These are phyloP conservation scores for Nakazawaea ambrosiae DNA, from an alignment of 805 yeast species.

Conservation along the genomic window DNA sequence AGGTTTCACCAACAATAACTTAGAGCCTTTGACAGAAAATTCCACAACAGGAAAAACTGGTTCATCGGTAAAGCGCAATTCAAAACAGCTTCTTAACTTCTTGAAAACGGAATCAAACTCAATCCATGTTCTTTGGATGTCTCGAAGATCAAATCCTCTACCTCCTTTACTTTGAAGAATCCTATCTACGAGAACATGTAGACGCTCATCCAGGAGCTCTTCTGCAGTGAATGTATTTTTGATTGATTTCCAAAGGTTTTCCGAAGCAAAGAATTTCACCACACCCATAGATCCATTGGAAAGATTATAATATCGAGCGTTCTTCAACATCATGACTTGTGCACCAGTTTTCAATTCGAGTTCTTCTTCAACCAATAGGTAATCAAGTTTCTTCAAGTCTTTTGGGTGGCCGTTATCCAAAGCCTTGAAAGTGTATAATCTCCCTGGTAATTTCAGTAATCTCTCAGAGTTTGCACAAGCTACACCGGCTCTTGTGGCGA, in stretches of 20 bases:
- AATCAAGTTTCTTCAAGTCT: conserved; percentile 31
- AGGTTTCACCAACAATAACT: conserved; percentile 22
- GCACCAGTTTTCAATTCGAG: conserved; percentile 72
- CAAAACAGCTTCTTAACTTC: conserved; percentile 17
- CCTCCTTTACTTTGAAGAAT: not conserved
- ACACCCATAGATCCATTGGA: conserved; percentile 91
- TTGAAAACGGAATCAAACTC: not conserved
- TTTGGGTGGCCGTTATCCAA: conserved; percentile 29
- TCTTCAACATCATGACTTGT: conserved; percentile 91
- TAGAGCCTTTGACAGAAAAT: conserved; percentile 30
- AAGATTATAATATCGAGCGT: conserved; percentile 53
- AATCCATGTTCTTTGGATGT: not conserved
- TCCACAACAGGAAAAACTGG: conserved; percentile 37
- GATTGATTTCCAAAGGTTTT: conserved; percentile 19
- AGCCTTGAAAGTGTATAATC: conserved; percentile 35
- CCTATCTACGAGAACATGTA: not conserved
- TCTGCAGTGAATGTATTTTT: not conserved
- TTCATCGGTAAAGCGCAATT: conserved; percentile 13
- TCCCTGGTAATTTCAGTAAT: conserved; percentile 43
- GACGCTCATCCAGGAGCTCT: not conserved
- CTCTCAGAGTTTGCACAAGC: conserved; percentile 59
- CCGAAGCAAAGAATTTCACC: conserved; percentile 46
- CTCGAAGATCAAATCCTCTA: too few relatives aligned
- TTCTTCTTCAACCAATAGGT: conserved; percentile 61
- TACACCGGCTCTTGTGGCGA: conserved; percentile 81